Percentiles rank a stretch among this genome's conserved stretches.
phyloP scores from a whole-genome alignment of 345 rosid genomes.

The Eutrema japonicum region DNA sequence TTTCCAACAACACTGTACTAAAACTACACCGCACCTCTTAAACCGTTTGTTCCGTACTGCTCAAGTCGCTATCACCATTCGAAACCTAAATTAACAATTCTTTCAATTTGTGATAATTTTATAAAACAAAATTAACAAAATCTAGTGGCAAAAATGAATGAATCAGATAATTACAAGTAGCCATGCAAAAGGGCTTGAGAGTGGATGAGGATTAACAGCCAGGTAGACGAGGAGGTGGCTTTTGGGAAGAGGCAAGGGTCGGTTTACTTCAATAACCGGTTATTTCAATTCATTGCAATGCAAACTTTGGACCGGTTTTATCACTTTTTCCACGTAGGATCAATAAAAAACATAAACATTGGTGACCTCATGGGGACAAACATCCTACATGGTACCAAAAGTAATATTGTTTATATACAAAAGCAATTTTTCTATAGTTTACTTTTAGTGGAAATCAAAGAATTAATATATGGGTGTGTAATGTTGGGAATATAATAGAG shows the following conservation, averaged over 20 bases:
- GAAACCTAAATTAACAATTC: too few relatives aligned
- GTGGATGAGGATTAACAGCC: slow-evolving; percentile 37
- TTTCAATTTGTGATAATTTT: neutral
- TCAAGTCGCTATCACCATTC: too few relatives aligned
- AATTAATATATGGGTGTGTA: neutral
- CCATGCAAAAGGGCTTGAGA: slow-evolving; percentile 30
- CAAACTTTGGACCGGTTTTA: slow-evolving; percentile 12
- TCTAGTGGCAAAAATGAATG: slow-evolving; percentile 34
- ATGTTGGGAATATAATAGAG: slow-evolving; percentile 22
- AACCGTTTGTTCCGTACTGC: too few relatives aligned
- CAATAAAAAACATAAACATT: slow-evolving; percentile 27
- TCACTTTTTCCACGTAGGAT: slow-evolving; percentile 40
- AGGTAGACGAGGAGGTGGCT: slow-evolving; percentile 42
- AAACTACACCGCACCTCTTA: too few relatives aligned
- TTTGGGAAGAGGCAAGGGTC: slow-evolving; percentile 45
- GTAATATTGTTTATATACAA: slow-evolving; percentile 21
- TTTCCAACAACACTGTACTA: too few relatives aligned
- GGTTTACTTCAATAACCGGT: slow-evolving; percentile 44
- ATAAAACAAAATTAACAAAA: neutral
- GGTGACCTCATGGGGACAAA: slow-evolving; percentile 21
- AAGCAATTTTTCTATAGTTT: slow-evolving; percentile 11
- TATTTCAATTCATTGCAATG: neutral
- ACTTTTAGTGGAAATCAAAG: slow-evolving; percentile 12
- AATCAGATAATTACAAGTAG: slow-evolving; percentile 26
- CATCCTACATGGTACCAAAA: slow-evolving; percentile 32